Evolutionary conservation across 257 asterid species (phyloP).

Genomic region (Schizonepeta tenuifolia): DNA sequence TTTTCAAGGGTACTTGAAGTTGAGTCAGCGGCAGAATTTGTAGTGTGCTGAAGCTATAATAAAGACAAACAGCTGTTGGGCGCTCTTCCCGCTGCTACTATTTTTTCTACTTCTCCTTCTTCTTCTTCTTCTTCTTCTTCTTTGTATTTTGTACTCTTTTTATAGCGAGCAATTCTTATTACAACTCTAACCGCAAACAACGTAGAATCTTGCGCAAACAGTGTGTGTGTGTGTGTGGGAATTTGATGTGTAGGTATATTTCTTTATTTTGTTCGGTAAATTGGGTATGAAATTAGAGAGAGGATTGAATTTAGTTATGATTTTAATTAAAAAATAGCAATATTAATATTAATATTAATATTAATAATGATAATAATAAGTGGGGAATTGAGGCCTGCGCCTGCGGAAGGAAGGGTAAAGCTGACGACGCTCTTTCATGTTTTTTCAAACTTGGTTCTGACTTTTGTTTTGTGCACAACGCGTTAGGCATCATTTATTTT

Average conservation of each 20-base stretch:
- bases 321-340: neutral
- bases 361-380: neutral
- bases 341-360: too few species aligned
- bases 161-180: constrained; percentile 20
- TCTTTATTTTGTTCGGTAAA: neutral
- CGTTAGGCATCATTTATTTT: neutral
- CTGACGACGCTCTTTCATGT: constrained; percentile 12
- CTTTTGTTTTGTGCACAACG: constrained; percentile 28
- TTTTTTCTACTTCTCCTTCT: constrained; percentile 5
- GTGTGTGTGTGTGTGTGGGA: constrained; percentile 1
- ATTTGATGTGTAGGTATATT: neutral
- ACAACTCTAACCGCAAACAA: neutral
- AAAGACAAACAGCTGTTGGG: constrained; percentile 48
- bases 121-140: constrained; percentile 2
- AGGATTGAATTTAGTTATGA: too few species aligned
- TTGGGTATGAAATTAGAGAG: neutral
- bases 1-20: constrained; percentile 17
- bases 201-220: constrained; percentile 14
- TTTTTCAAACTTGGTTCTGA: constrained; percentile 1
- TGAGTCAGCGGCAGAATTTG: constrained; percentile 14
- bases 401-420: constrained; percentile 34
- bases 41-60: constrained; percentile 35
- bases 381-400: constrained; percentile 34
- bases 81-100: constrained; percentile 33
- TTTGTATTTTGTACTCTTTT: neutral